These are phyloP conservation scores for Monascus ruber DNA, from an alignment of 2,329 filamentous ascomycete genomes.

Conservation along the genomic window DNA sequence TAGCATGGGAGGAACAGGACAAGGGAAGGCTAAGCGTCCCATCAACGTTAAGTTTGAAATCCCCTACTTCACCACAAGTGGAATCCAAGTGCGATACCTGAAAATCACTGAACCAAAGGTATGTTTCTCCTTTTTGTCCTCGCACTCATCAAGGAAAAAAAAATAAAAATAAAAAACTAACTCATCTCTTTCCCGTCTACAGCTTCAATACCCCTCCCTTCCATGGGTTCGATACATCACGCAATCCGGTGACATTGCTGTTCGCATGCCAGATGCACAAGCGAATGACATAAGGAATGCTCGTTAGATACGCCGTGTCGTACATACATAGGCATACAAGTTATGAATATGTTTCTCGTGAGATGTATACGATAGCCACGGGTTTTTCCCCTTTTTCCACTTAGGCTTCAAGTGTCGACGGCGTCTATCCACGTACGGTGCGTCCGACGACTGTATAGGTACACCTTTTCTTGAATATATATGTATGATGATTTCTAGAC, in stretches of 20 bases:
- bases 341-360: background rate
- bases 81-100: conserved; percentile 94
- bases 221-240: conserved; percentile 99
- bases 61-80: conserved; percentile 99
- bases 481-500: no score
- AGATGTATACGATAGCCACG: background rate
- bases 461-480: no score
- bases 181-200: conserved; percentile 1
- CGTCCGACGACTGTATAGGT: no score
- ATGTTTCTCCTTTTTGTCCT: conserved; percentile 19
- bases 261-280: conserved; percentile 82
- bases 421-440: no score
- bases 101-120: conserved; percentile 99
- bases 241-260: conserved; percentile 92
- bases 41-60: conserved; percentile 99
- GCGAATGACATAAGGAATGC: background rate
- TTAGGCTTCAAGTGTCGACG: no score
- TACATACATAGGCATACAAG: background rate
- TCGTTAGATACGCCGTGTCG: background rate
- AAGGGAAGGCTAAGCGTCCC: conserved; percentile 82
- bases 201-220: conserved; percentile 95
- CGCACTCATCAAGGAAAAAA: background rate
- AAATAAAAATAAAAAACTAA: background rate
- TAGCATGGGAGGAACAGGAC: conserved; percentile 84
- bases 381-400: no score